Base-by-base conservation (phyloP, 352 stramenopile genomes). In the Phytopythium aichiense region DNA sequence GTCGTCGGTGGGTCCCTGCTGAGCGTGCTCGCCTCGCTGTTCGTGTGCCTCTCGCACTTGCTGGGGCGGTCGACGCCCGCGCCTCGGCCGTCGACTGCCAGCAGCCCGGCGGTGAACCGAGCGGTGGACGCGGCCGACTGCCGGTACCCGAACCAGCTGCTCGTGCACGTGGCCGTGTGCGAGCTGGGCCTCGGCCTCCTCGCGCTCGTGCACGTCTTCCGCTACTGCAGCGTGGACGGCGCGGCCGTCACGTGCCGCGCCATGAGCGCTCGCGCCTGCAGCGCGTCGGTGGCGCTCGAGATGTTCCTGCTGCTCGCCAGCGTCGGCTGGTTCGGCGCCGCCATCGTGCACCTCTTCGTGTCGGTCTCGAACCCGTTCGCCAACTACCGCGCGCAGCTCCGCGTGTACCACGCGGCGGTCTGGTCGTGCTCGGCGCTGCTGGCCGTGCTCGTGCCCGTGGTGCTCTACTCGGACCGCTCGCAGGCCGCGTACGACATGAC, bases 301-400 rank as follows among this genome's bases (percentile, higher is more conserved):
- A 79, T 89, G 63, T 87, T 89, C 38, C 60, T 89, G 56, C 62
- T 89, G 31, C 50, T 87, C 9, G 73, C 79, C 1, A 81, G 78
- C 20, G 74, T 89, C 30, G 78, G 78, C 4, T 91, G 82, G 82
- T 91, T 88, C 51, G 79, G 76, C 22, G 79, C 78, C 18, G 80
- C 79, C 8, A 89, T 91, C 69, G 58, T 88, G 18, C 77, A 91
- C 58, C 58, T 91, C 6, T 91, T 88, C 48, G 82, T 89, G 22
- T 88, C 82, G 5, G 65, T 91, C 1, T 88, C 82, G 31, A 91
- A 91, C 55, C 82, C 82, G 25, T 91, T 91, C 55, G 77, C 79
- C 6, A 87, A 80, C 67, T 88, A 89, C 73, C 87, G 87, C 53
- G 61, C 65, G 13, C 80, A 89, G 54, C 52, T 89, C 20, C 67